Conservation (phyloP, 495 filamentous ascomycete genomes). For the Penicillium cosmopolitanum region DNA sequence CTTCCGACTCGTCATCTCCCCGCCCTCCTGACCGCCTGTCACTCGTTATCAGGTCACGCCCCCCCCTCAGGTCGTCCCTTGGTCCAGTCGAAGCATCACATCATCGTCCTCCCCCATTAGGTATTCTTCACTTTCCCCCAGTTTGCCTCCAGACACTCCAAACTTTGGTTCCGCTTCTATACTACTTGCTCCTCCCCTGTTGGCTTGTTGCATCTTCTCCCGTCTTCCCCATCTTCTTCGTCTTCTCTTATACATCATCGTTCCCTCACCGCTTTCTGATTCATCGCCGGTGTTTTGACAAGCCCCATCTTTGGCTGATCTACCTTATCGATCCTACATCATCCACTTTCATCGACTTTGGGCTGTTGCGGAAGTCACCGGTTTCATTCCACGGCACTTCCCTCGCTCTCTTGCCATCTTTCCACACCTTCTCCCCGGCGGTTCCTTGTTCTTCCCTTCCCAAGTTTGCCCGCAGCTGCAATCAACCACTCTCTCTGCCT, state of each 20-base stretch:
- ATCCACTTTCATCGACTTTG: conserved; percentile 8
- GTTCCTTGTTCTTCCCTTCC: conserved; percentile 19
- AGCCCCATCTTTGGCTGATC: conserved; percentile 11
- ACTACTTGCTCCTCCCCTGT: conserved; percentile 5
- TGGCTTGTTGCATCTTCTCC: not conserved
- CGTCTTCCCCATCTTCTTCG: not conserved
- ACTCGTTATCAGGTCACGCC: conserved; percentile 47
- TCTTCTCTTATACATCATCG: conserved; percentile 18
- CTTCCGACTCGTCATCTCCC: conserved; percentile 5
- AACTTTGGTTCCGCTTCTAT: not conserved
- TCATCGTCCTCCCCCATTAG: conserved; percentile 36
- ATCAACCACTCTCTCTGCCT: conserved; percentile 6
- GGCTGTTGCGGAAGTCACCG: conserved; percentile 11
- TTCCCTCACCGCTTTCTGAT: conserved; percentile 36
- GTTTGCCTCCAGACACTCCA: conserved; percentile 12
- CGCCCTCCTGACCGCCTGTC: conserved; percentile 44
- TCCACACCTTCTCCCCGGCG: conserved; percentile 15
- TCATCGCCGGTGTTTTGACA: conserved; percentile 5
- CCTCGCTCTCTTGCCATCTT: conserved; percentile 6
- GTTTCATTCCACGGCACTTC: conserved; percentile 18
- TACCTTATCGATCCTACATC: conserved; percentile 4
- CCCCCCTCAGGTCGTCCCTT: conserved; percentile 28
- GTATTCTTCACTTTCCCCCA: conserved; percentile 18
- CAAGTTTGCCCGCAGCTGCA: conserved; percentile 16
- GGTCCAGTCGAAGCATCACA: conserved; percentile 39